phyloP scores from a whole-genome alignment of 306 rosid species.

The Cyclanthera cordifolia region DNA sequence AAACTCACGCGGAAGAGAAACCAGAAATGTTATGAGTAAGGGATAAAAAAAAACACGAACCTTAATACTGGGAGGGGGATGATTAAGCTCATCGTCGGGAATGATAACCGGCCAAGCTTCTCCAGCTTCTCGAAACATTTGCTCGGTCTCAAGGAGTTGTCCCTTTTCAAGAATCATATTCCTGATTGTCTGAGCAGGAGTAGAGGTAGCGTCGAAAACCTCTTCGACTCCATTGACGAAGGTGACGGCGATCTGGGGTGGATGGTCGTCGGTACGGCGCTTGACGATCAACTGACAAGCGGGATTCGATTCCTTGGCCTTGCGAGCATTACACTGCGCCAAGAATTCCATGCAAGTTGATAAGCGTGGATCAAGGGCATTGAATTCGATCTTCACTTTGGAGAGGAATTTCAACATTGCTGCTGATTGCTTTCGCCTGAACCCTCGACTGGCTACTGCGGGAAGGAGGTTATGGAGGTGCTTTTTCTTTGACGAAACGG shows the following conservation, averaged over 20 bases:
- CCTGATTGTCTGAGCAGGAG: slow-evolving; percentile 61
- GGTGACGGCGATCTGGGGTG: slow-evolving; percentile 77
- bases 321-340: slow-evolving; percentile 83
- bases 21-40: not conserved
- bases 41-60: slow-evolving; percentile 24
- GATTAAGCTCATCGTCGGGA: slow-evolving; percentile 52
- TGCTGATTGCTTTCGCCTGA: not conserved
- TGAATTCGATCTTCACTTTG: slow-evolving; percentile 71
- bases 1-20: not conserved
- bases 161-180: slow-evolving; percentile 74
- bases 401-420: slow-evolving; percentile 72
- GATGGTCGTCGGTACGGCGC: slow-evolving; percentile 65
- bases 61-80: slow-evolving; percentile 45
- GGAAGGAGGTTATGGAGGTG: not conserved
- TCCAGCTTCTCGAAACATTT: slow-evolving; percentile 77
- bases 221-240: slow-evolving; percentile 72
- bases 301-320: slow-evolving; percentile 84
- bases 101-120: slow-evolving; percentile 75
- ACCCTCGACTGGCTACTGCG: not conserved
- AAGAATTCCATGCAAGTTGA: slow-evolving; percentile 89
- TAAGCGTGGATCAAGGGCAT: slow-evolving; percentile 75
- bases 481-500: not conserved
- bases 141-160: slow-evolving; percentile 56
- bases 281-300: slow-evolving; percentile 64
- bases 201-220: slow-evolving; percentile 63